These are phyloP conservation scores for Starmera stellimalicola DNA, from an alignment of 1,139 yeast genomes.

Conservation along the genomic window DNA sequence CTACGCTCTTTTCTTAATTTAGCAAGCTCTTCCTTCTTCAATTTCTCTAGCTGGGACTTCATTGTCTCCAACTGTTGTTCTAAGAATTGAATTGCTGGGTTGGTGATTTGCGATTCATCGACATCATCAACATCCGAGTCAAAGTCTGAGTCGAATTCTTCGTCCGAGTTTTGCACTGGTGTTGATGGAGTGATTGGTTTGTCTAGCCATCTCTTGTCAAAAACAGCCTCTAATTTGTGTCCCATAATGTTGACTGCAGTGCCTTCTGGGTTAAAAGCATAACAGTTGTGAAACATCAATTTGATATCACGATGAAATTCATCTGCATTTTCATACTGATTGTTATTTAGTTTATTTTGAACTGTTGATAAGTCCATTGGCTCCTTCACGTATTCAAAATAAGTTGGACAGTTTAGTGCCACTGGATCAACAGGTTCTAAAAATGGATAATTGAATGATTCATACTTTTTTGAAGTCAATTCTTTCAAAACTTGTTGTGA, in stretches of 20 bases:
- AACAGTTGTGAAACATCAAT: slow-evolving; percentile 81
- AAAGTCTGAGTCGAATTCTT: slow-evolving; percentile 38
- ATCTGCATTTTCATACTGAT: slow-evolving; percentile 82
- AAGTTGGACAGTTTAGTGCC: slow-evolving; percentile 86
- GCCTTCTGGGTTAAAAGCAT: slow-evolving; percentile 88
- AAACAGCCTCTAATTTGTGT: slow-evolving; percentile 74
- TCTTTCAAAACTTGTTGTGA: slow-evolving; percentile 81
- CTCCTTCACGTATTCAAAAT: slow-evolving; percentile 70
- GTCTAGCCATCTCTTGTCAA: slow-evolving; percentile 83
- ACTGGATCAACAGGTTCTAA: slow-evolving; percentile 93
- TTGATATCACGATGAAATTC: slow-evolving; percentile 80
- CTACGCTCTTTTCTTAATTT: slow-evolving; percentile 38
- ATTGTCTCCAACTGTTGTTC: slow-evolving; percentile 81
- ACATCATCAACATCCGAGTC: slow-evolving; percentile 54
- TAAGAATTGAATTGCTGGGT: slow-evolving; percentile 82
- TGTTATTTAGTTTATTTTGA: slow-evolving; percentile 68
- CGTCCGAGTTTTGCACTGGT: slow-evolving; percentile 27
- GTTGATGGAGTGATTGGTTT: slow-evolving; percentile 71
- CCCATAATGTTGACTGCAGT: slow-evolving; percentile 96
- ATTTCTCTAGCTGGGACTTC: slow-evolving; percentile 74
- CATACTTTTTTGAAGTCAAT: slow-evolving; percentile 72
- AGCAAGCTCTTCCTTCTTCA: slow-evolving; percentile 67
- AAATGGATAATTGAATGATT: slow-evolving; percentile 80
- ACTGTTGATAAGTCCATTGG: slow-evolving; percentile 96
- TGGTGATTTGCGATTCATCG: slow-evolving; percentile 64